phyloP scores from a whole-genome alignment of 768 basidiomycete genomes.

The Boletus edulis region DNA sequence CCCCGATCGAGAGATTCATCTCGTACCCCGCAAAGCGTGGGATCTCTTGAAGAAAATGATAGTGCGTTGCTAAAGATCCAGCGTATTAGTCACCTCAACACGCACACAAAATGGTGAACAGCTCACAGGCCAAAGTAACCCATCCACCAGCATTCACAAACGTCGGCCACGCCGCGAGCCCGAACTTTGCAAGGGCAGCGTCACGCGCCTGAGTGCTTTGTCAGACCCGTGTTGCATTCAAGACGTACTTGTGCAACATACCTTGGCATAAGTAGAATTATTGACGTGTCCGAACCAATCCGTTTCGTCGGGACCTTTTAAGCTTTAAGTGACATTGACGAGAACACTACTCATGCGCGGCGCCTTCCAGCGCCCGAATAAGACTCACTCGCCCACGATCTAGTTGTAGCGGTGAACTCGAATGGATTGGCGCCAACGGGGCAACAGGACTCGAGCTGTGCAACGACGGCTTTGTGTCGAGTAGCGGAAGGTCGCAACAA shows the following conservation, averaged over 20 bases:
- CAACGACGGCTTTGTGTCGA: slow-evolving; percentile 10
- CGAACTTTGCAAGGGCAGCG: slow-evolving; percentile 8
- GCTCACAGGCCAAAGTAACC: slow-evolving; percentile 4
- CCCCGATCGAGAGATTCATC: slow-evolving; percentile 11
- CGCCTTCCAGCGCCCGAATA: not conserved
- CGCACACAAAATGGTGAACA: not conserved
- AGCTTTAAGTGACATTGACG: not conserved
- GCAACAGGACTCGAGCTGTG: slow-evolving; percentile 11
- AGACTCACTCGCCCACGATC: slow-evolving; percentile 17
- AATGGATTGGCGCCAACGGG: slow-evolving; percentile 18
- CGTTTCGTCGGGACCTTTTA: slow-evolving; percentile 15
- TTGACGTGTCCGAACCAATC: slow-evolving; percentile 19
- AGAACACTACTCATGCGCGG: not conserved
- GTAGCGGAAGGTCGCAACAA: slow-evolving; percentile 5
- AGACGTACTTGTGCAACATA: not conserved
- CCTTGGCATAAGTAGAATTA: slow-evolving; percentile 17
- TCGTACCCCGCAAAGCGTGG: slow-evolving; percentile 14
- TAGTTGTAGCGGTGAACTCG: slow-evolving; percentile 1
- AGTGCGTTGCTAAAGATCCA: slow-evolving; percentile 7
- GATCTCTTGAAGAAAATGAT: slow-evolving; percentile 17
- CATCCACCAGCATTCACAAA: slow-evolving; percentile 12
- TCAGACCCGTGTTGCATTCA: not conserved
- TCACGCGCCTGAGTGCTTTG: slow-evolving; percentile 11
- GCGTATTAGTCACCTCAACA: not conserved
- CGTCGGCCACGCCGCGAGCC: slow-evolving; percentile 7